Conservation (phyloP, 495 filamentous ascomycete species). For the Penicillium paradoxum region DNA sequence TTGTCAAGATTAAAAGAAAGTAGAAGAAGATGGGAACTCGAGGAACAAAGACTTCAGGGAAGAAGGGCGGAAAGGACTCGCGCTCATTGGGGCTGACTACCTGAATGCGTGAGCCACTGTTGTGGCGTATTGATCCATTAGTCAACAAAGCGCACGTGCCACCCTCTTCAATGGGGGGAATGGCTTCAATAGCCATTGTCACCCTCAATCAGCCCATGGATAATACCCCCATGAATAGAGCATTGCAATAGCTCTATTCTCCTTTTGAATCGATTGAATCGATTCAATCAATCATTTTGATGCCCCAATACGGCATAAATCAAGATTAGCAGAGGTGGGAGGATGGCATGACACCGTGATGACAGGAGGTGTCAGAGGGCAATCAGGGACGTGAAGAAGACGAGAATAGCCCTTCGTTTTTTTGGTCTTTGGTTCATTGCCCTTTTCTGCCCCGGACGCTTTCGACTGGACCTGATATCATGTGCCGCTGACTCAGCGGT, state of each 20-base stretch:
- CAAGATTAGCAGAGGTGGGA: not conserved
- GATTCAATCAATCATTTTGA: not conserved
- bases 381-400: slow-evolving; percentile 19
- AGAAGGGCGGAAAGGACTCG: slow-evolving; percentile 26
- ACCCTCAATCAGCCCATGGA: slow-evolving; percentile 2
- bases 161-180: slow-evolving; percentile 10
- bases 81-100: slow-evolving; percentile 11
- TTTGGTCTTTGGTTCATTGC: slow-evolving; percentile 33
- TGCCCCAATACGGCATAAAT: not conserved
- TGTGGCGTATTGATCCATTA: slow-evolving; percentile 16
- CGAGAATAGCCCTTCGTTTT: slow-evolving; percentile 18
- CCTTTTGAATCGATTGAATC: not conserved
- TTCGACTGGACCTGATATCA: slow-evolving; percentile 34
- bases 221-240: slow-evolving; percentile 1
- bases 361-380: slow-evolving; percentile 28
- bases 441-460: slow-evolving; percentile 29
- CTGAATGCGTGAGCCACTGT: slow-evolving; percentile 17
- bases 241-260: not conserved
- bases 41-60: slow-evolving; percentile 1
- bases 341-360: slow-evolving; percentile 7
- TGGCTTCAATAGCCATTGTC: slow-evolving; percentile 11
- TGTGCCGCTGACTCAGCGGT: slow-evolving; percentile 37
- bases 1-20: slow-evolving; percentile 8
- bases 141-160: slow-evolving; percentile 22
- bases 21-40: slow-evolving; percentile 7